Evolutionary conservation across 2,329 filamentous ascomycete genomes (phyloP).

Genomic region (Sphaerulina vaccinii): DNA sequence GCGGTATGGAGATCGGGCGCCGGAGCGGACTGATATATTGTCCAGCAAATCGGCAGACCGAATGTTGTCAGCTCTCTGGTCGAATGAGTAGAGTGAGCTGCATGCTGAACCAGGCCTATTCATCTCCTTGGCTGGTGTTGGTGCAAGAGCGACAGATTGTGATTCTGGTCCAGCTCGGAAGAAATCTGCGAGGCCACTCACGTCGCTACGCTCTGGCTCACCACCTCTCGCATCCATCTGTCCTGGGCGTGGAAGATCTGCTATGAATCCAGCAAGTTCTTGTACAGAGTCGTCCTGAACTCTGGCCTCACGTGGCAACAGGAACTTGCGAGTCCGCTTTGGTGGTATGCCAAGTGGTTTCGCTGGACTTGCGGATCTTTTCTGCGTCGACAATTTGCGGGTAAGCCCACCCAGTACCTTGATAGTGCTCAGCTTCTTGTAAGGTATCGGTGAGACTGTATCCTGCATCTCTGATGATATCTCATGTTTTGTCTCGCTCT

Average conservation of each 20-base stretch:
- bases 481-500: neutral
- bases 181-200: slow-evolving; percentile 6
- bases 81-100: slow-evolving; percentile 7
- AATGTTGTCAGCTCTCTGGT: slow-evolving; percentile 10
- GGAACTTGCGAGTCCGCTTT: neutral
- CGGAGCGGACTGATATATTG: neutral
- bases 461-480: neutral
- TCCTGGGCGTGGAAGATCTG: slow-evolving; percentile 15
- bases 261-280: slow-evolving; percentile 19
- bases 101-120: neutral
- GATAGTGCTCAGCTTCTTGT: slow-evolving; percentile 2
- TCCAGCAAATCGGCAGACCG: slow-evolving; percentile 11
- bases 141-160: neutral
- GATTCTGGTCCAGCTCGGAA: slow-evolving; percentile 7
- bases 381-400: slow-evolving; percentile 6
- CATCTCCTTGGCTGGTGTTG: neutral
- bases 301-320: slow-evolving; percentile 21
- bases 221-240: slow-evolving; percentile 12
- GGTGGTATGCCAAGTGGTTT: slow-evolving; percentile 4
- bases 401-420: slow-evolving; percentile 4
- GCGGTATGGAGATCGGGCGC: slow-evolving; percentile 7
- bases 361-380: neutral
- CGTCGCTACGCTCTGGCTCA: slow-evolving; percentile 15
- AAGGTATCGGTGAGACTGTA: neutral
- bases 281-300: slow-evolving; percentile 16